Percentiles rank a stretch among this genome's conserved stretches.
These are phyloP conservation scores for Diaporthe vexans DNA, from an alignment of 2,329 filamentous ascomycete genomes.

Conservation along the genomic window DNA sequence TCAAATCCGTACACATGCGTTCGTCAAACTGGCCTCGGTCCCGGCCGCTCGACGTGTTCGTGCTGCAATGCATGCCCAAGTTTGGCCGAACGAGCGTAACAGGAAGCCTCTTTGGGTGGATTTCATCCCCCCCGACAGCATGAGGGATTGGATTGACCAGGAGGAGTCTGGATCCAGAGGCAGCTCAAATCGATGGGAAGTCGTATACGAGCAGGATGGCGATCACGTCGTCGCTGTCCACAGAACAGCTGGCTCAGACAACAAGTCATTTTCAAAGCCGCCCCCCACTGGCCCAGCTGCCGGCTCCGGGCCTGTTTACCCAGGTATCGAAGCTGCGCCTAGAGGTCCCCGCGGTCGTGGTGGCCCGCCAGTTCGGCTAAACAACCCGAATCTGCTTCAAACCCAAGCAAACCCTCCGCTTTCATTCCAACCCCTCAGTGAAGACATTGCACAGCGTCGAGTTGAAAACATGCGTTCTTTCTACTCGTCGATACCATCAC, in stretches of 20 bases:
- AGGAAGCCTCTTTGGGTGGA: conserved; percentile 90
- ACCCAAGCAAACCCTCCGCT: conserved; percentile 57
- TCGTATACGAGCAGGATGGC: conserved; percentile 74
- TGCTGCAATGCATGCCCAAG: conserved; percentile 78
- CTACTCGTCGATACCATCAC: conserved; percentile 52
- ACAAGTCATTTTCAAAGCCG: conserved; percentile 42
- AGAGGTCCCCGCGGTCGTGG: conserved; percentile 47
- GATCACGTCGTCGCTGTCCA: conserved; percentile 70
- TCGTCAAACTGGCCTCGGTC: conserved; percentile 78
- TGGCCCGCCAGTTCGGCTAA: conserved; percentile 43
- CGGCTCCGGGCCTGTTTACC: conserved; percentile 40
- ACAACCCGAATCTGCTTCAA: conserved; percentile 30
- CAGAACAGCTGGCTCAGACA: conserved; percentile 59
- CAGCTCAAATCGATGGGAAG: conserved; percentile 73
- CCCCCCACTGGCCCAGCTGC: conserved; percentile 42
- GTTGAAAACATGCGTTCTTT: conserved; percentile 67
- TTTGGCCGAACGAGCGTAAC: conserved; percentile 90
- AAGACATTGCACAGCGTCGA: conserved; percentile 74
- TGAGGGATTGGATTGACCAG: conserved; percentile 79
- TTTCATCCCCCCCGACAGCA: conserved; percentile 83
- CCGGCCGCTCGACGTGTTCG: conserved; percentile 83
- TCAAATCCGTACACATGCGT: conserved; percentile 87
- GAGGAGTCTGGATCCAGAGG: conserved; percentile 68
- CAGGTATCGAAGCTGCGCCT: conserved; percentile 47
- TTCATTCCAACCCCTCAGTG: conserved; percentile 70